Evolutionary conservation across 1,284 basidiomycete species (phyloP).

Genomic region (Flammula alnicola): DNA sequence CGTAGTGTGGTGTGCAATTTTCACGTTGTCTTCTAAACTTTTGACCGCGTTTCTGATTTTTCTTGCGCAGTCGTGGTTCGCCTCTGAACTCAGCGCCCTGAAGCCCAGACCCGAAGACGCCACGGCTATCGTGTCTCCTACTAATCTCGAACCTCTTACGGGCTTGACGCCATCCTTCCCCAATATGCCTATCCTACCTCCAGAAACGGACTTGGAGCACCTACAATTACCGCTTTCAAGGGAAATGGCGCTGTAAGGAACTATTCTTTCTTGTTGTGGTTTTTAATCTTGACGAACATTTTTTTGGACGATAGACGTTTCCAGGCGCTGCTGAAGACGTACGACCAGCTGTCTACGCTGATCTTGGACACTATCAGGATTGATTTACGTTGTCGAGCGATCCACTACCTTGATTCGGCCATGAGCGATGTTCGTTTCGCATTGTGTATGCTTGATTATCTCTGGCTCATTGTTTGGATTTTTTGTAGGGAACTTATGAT

Average conservation of each 20-base stretch:
- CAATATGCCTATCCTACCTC: conserved; percentile 44
- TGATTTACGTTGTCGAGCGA: conserved; percentile 86
- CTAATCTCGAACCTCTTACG: conserved; percentile 53
- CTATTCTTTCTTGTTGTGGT: conserved; percentile 20
- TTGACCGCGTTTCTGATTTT: not conserved
- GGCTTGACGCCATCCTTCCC: conserved; percentile 55
- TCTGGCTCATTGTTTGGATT: not conserved
- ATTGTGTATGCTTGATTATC: no score
- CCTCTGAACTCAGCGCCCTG: conserved; percentile 67
- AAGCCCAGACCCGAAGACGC: conserved; percentile 65
- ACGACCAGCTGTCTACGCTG: conserved; percentile 84
- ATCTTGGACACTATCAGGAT: conserved; percentile 90
- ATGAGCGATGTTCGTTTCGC: conserved; percentile 64
- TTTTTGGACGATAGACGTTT: conserved; percentile 66
- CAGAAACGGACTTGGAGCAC: conserved; percentile 46
- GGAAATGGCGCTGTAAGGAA: conserved; percentile 89
- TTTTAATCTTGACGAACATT: conserved; percentile 16
- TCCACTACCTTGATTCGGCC: conserved; percentile 83
- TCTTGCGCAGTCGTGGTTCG: conserved; percentile 82
- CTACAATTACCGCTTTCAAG: conserved; percentile 78
- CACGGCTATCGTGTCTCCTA: conserved; percentile 54
- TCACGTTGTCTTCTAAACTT: not conserved
- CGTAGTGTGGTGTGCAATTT: conserved; percentile 77
- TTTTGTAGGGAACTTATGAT: conserved; percentile 82
- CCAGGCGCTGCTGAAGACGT: conserved; percentile 88